phyloP scores from a whole-genome alignment of 1,284 basidiomycete species.

The Irpex sp. region DNA sequence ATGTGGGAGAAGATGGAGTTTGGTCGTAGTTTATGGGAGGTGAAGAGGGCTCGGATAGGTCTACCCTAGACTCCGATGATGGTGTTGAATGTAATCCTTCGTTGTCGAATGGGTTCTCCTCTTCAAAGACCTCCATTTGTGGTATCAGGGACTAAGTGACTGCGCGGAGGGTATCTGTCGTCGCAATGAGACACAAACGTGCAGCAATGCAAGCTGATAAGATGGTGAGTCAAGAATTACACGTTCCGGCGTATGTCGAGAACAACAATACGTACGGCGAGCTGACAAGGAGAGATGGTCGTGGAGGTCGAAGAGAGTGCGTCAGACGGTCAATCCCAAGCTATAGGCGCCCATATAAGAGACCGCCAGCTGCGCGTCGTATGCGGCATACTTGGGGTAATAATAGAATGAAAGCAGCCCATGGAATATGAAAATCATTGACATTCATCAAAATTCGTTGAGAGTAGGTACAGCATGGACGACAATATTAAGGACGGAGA shows the following conservation, averaged over 20 bases:
- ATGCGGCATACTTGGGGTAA: no score
- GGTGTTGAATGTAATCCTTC: conserved; percentile 60
- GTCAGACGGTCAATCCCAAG: neutral
- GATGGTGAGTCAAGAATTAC: no score
- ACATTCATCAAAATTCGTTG: neutral
- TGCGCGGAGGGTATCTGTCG: neutral
- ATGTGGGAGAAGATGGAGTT: conserved; percentile 29
- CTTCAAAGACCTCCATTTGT: conserved; percentile 67
- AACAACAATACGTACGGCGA: neutral
- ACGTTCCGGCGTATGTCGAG: no score
- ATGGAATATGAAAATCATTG: neutral
- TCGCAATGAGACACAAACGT: no score
- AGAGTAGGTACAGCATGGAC: neutral
- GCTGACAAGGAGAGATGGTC: neutral
- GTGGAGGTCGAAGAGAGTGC: neutral
- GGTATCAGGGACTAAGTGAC: neutral
- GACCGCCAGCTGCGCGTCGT: no score
- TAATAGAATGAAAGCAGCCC: no score
- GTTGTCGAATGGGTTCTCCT: conserved; percentile 77
- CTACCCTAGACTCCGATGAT: conserved; percentile 58
- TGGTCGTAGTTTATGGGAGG: conserved; percentile 41
- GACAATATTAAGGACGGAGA: neutral
- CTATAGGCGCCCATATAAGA: neutral
- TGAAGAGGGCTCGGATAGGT: conserved; percentile 64
- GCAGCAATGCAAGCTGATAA: no score